Conservation (phyloP, 768 basidiomycete genomes). For the Mycena vulgaris region DNA sequence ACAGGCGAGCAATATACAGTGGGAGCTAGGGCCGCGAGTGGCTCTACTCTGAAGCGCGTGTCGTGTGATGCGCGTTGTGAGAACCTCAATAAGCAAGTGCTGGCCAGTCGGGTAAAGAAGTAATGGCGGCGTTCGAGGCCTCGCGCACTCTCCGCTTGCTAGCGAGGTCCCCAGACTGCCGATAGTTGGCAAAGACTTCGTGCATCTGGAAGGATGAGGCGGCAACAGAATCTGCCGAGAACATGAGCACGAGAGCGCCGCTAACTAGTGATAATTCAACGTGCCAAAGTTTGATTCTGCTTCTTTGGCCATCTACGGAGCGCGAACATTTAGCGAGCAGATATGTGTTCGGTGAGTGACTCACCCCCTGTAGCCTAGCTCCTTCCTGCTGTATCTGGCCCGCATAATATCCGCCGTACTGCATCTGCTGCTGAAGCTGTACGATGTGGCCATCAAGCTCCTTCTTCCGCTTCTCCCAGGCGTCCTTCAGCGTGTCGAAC, state of each 20-base stretch:
- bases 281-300: conserved; percentile 68
- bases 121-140: conserved; percentile 82
- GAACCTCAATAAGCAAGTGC: conserved; percentile 57
- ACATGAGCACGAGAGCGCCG: neutral
- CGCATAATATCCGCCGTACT: conserved; percentile 61
- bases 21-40: no score
- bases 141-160: conserved; percentile 85
- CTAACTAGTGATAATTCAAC: conserved; percentile 30
- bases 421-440: conserved; percentile 63
- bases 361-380: conserved; percentile 71
- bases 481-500: conserved; percentile 75
- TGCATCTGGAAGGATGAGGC: conserved; percentile 84
- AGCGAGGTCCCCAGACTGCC: conserved; percentile 79
- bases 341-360: conserved; percentile 42
- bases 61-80: no score
- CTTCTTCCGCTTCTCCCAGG: conserved; percentile 74
- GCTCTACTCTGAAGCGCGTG: no score
- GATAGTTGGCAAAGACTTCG: conserved; percentile 81
- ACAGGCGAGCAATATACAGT: no score
- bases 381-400: conserved; percentile 70
- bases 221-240: conserved; percentile 68
- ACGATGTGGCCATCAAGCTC: conserved; percentile 66
- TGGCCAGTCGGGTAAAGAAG: conserved; percentile 84
- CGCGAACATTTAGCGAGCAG: conserved; percentile 21
- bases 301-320: conserved; percentile 66